Base-by-base conservation (phyloP, 1,284 basidiomycete genomes). In the Boletus chippewaensis region DNA sequence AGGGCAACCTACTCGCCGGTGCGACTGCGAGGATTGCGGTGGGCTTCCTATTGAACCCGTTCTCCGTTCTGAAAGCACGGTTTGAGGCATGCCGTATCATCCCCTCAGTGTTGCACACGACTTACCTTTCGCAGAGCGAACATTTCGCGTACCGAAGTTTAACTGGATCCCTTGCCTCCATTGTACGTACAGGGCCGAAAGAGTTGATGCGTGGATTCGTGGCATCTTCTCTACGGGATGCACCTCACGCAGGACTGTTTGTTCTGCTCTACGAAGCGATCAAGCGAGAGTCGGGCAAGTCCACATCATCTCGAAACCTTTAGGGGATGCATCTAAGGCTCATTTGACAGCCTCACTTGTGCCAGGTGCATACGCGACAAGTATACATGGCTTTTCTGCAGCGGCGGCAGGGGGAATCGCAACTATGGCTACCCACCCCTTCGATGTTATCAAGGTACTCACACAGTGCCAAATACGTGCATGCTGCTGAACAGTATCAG, bases 231-330 rank as follows among this genome's bases (percentile, higher is more conserved):
- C 73, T 95, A 20, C 79, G 95, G 34, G 95, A 99, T 65, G 95
- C 95, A 2, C 96, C 95, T 0, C 95, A 97, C 61, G 95, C 95
- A 0, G 95, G 95, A 0, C 68, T 99, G 8, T 99, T 97, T 60
- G 78, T 98, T 16, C 82, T 94, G 1, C 83, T 88, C 47, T 99
- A 99, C 66, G 95, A 97, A 67, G 79, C 81, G 40, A 80, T 87
- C 57, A 95, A 95, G 65, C 75, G 76, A 38, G 76, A 89, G 56
- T 72, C 81, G 5, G 74, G 87, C 86, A 63, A 60, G 77, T 59
- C 18, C 12, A 46, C 6, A 1, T 44, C 35, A 1, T 44, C 35
- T 20, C 40, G 29, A 16, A 16, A 35, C 40, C n/a, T 36, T 28
- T 32, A 11, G 16, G 45, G 22, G 11, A 41, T 18, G 45, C 46